Evolutionary conservation across 2,329 filamentous ascomycete genomes (phyloP).

Genomic region (Xylariomycetidae sp.): DNA sequence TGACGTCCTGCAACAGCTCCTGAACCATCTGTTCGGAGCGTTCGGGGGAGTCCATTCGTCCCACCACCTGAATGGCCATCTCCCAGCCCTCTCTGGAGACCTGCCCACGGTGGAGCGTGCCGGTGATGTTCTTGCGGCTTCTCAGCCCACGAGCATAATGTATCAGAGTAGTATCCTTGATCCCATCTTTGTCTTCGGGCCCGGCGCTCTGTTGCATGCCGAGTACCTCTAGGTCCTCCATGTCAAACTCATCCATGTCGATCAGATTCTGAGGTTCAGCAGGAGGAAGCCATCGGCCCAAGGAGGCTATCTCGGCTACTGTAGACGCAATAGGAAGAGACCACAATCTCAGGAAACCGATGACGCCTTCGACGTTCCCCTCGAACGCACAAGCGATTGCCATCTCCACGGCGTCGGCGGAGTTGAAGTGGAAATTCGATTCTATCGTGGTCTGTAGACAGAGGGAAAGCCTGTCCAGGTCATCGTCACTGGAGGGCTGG

Average conservation of each 20-base stretch:
- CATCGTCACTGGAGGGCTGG: conserved; percentile 50
- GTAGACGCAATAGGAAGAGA: conserved; percentile 75
- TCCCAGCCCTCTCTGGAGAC: conserved; percentile 74
- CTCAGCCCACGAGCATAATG: conserved; percentile 69
- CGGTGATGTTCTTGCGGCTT: conserved; percentile 45
- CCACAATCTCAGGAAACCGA: conserved; percentile 72
- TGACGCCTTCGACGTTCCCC: conserved; percentile 70
- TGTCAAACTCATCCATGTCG: conserved; percentile 64
- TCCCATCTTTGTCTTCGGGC: conserved; percentile 56
- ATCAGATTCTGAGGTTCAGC: conserved; percentile 49
- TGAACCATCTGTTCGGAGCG: conserved; percentile 70
- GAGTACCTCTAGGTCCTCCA: conserved; percentile 80
- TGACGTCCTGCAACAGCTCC: conserved; percentile 62
- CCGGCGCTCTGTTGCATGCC: conserved; percentile 55
- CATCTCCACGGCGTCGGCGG: conserved; percentile 71
- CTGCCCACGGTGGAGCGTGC: conserved; percentile 24
- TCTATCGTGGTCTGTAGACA: conserved; percentile 65
- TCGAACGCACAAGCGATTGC: conserved; percentile 79
- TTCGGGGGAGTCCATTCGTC: conserved; percentile 69
- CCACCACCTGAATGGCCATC: conserved; percentile 76
- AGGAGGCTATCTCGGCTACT: conserved; percentile 77
- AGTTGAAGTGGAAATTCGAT: conserved; percentile 73
- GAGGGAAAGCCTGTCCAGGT: conserved; percentile 69
- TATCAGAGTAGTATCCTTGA: conserved; percentile 75
- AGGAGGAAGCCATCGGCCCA: conserved; percentile 75